A percentile compares a stretch with the other conserved stretches of the same genome.
Evolutionary conservation across 257 asterid species (phyloP).

Genomic region (Plantago elongata): DNA sequence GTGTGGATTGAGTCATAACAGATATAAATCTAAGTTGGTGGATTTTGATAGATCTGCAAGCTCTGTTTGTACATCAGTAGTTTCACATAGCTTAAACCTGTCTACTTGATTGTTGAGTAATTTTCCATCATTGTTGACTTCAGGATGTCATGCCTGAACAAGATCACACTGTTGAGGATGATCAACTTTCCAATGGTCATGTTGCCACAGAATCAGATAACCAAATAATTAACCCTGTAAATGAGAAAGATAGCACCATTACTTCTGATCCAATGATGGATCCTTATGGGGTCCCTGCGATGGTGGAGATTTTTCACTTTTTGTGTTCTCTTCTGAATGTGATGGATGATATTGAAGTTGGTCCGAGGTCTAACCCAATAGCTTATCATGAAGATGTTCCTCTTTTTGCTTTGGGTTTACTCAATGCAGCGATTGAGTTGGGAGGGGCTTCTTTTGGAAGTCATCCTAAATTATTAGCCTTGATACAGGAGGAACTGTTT

Average conservation of each 20-base stretch:
- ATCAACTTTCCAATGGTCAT: slow-evolving; percentile 35
- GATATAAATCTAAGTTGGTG: neutral
- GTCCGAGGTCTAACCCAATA: slow-evolving; percentile 68
- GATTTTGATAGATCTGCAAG: neutral
- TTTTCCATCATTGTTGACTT: neutral
- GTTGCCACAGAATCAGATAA: slow-evolving; percentile 35
- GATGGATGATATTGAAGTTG: slow-evolving; percentile 65
- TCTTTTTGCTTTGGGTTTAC: slow-evolving; percentile 84
- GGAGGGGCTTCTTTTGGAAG: slow-evolving; percentile 70
- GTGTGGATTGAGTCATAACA: too few species aligned
- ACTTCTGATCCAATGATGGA: slow-evolving; percentile 52
- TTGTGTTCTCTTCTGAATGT: slow-evolving; percentile 83
- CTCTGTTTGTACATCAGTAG: neutral
- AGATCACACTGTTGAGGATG: slow-evolving; percentile 28
- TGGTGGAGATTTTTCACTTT: slow-evolving; percentile 89
- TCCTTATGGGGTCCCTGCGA: slow-evolving; percentile 88
- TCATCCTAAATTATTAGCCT: slow-evolving; percentile 68
- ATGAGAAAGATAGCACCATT: slow-evolving; percentile 27
- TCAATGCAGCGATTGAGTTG: slow-evolving; percentile 80
- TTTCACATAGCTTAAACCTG: too few species aligned
- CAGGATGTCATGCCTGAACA: slow-evolving; percentile 41
- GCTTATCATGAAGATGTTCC: slow-evolving; percentile 97
- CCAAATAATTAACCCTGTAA: slow-evolving; percentile 24
- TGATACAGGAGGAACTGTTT: slow-evolving; percentile 88
- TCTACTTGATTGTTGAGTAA: too few species aligned